Evolutionary conservation across 768 basidiomycete genomes (phyloP), one percentile per base, ranked within the genome.

Genomic region (Phylloporus arenicola): DNA sequence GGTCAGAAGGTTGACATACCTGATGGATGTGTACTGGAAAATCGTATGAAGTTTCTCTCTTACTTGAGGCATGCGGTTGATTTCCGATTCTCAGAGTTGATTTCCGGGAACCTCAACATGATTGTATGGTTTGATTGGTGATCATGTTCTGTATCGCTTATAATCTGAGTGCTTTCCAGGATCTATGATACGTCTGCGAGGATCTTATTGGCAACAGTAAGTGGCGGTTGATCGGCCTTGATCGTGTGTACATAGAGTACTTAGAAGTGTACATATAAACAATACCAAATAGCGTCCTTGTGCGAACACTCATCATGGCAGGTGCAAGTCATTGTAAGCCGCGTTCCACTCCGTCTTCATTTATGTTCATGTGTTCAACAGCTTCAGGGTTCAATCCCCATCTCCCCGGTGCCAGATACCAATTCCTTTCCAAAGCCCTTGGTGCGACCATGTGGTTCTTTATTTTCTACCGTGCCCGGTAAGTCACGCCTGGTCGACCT

Each of bases 371-470:
- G 10, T 25, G 13, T 24, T 47, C 38, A 22, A 55, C 34, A 83
- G 84, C 75, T 59, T 70, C 84, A 70, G 93, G 92, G 57, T 95
- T 95, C 62, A 78, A 92, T 68, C 92, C 92, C 34, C 92, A 92
- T 65, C 76, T 92, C 25, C 89, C 92, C 9, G 82, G 86, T 12
- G 75, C 81, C 61, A 80, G 75, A 61, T 83, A 92, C 69, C 80
- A 78, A 52, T 82, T 91, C 67, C 76, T 94, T 27, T 80, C 87
- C 24, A 93, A 92, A 70, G 83, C 81, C 53, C 74, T 96, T 40
- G 93, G 93, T 43, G 93, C 92, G 30, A 80, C 83, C 22, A 95
- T 96, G 93, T 96, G 93, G 93, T 95, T 95, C 81, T 96, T 93
- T 76, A 92, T 96, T 66, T 95, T 96, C 76, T 96, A 94, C 72